These are phyloP conservation scores for Dictyostelium capitatum DNA, from an alignment of 78 protist genomes.

Conservation along the genomic window DNA sequence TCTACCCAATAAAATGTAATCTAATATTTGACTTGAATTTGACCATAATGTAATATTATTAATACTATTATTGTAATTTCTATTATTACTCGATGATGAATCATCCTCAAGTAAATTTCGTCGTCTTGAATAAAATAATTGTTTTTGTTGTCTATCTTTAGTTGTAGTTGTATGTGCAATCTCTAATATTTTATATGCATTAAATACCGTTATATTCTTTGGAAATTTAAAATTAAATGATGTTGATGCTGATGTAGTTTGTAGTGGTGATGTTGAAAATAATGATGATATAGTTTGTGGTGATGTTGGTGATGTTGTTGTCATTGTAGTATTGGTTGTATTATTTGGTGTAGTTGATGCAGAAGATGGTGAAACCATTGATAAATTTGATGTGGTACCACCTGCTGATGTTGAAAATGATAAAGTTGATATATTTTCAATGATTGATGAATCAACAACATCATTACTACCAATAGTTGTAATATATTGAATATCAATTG, in stretches of 20 bases:
- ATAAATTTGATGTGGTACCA: no score
- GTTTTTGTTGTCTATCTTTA: constrained; percentile 17
- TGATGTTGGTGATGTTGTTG: neutral
- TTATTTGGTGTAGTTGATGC: neutral
- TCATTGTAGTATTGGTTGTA: neutral
- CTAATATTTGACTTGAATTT: constrained; percentile 1
- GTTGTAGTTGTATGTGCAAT: constrained; percentile 56
- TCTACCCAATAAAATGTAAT: constrained; percentile 28
- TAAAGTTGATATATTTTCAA: neutral
- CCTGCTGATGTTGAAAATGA: neutral
- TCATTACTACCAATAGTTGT: neutral
- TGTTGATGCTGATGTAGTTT: neutral
- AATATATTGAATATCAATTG: constrained; percentile 8
- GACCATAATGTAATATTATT: neutral
- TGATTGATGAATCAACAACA: neutral
- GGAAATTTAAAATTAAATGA: neutral
- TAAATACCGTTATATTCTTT: constrained; percentile 10
- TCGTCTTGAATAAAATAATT: neutral
- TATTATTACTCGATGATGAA: neutral
- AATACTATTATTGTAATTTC: neutral
- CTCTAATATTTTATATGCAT: constrained; percentile 3
- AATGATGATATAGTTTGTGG: neutral
- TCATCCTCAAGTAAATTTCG: neutral
- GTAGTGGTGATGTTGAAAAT: neutral
- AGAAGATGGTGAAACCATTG: neutral